Evolutionary conservation across 2,329 filamentous ascomycete species (phyloP).

Genomic region (Cercospora janseana): DNA sequence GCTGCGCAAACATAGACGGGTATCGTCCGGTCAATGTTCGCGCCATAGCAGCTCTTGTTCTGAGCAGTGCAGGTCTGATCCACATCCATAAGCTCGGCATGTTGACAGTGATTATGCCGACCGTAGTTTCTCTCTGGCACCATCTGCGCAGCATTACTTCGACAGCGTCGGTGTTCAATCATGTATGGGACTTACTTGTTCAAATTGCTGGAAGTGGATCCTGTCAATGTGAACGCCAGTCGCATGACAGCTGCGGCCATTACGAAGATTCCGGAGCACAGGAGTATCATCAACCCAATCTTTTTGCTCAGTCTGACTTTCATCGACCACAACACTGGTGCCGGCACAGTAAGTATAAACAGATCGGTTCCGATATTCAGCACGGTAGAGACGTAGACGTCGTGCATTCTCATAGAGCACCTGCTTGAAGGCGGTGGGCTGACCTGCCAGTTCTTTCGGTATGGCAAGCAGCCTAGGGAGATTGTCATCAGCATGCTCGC

Average conservation of each 20-base stretch:
- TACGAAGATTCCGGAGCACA: constrained; percentile 41
- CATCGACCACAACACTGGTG: constrained; percentile 39
- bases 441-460: constrained; percentile 34
- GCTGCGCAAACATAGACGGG: too few species aligned
- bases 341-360: constrained; percentile 35
- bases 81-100: constrained; percentile 32
- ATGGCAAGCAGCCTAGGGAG: constrained; percentile 34
- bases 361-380: constrained; percentile 39
- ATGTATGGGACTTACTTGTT: constrained; percentile 38
- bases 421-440: constrained; percentile 24
- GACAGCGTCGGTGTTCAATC: too few species aligned
- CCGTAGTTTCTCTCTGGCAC: constrained; percentile 40
- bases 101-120: constrained; percentile 40
- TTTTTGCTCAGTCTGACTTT: constrained; percentile 36
- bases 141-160: constrained; percentile 28
- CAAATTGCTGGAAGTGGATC: constrained; percentile 33
- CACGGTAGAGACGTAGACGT: constrained; percentile 33
- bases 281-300: constrained; percentile 36
- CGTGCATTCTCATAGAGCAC: constrained; percentile 4
- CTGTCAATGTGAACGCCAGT: constrained; percentile 33
- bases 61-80: constrained; percentile 5
- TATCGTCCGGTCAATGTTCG: background rate
- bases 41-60: background rate
- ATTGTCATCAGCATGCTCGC: constrained; percentile 36
- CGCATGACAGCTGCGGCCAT: constrained; percentile 39